Percentiles rank a stretch among this genome's conserved stretches.
phyloP scores from a whole-genome alignment of 352 stramenopile genomes.

The Phytophthora sp. region DNA sequence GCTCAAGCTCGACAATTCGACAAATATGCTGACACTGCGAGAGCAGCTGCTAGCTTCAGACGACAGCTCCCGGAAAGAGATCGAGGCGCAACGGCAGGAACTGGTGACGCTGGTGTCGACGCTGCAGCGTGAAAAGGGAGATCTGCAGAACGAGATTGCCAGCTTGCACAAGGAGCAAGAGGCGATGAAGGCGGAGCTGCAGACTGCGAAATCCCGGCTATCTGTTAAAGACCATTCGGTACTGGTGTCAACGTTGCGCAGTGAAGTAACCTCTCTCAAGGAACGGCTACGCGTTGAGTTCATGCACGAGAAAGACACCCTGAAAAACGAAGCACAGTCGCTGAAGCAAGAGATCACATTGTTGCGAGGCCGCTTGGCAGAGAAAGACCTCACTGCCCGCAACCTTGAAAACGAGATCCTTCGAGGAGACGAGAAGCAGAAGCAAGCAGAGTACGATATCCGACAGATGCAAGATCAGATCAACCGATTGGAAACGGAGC shows the following conservation, averaged over 20 bases:
- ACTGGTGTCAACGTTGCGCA: slow-evolving; percentile 65
- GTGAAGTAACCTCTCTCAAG: slow-evolving; percentile 64
- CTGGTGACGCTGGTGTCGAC: slow-evolving; percentile 43
- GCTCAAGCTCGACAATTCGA: slow-evolving; percentile 52
- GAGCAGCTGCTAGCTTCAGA: slow-evolving; percentile 65
- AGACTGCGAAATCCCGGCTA: slow-evolving; percentile 44
- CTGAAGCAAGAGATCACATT: slow-evolving; percentile 51
- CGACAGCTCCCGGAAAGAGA: slow-evolving; percentile 42
- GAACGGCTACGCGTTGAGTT: slow-evolving; percentile 66
- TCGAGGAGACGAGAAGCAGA: slow-evolving; percentile 47
- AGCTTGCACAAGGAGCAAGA: slow-evolving; percentile 37
- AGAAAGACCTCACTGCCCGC: slow-evolving; percentile 54
- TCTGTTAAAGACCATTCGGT: slow-evolving; percentile 57
- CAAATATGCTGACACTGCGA: slow-evolving; percentile 40
- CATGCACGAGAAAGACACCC: slow-evolving; percentile 59
- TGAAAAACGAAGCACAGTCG: slow-evolving; percentile 43
- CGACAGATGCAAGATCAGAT: slow-evolving; percentile 52
- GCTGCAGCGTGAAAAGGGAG: slow-evolving; percentile 50
- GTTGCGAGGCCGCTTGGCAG: slow-evolving; percentile 39
- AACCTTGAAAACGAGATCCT: slow-evolving; percentile 53
- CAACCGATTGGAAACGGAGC: slow-evolving; percentile 40
- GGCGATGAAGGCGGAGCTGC: slow-evolving; percentile 34
- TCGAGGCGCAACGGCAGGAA: slow-evolving; percentile 53
- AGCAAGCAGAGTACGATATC: slow-evolving; percentile 43
- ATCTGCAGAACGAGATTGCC: slow-evolving; percentile 30